A percentile compares a stretch with the other conserved stretches of the same genome.
These are phyloP conservation scores for Solanum paucissectum DNA, from an alignment of 257 asterid species.

Conservation along the genomic window DNA sequence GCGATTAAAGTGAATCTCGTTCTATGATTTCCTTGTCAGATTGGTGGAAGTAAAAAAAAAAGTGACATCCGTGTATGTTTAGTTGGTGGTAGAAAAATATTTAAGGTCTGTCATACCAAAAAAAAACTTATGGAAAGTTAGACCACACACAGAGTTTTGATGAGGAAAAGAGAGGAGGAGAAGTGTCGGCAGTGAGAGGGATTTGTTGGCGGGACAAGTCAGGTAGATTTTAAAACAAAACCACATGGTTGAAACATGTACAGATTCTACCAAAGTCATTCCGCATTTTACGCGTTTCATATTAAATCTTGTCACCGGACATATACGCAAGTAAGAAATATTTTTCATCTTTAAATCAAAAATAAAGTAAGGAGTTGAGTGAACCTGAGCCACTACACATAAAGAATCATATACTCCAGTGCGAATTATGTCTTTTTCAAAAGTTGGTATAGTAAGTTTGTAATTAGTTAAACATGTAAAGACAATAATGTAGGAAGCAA, in stretches of 20 bases:
- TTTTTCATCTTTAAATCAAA: fast-evolving
- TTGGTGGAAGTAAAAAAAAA: neutral
- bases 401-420: too few relatives aligned
- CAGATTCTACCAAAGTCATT: neutral
- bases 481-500: neutral
- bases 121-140: neutral
- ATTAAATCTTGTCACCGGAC: neutral
- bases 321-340: too few relatives aligned
- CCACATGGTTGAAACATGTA: neutral
- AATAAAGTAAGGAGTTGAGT: neutral
- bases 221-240: neutral
- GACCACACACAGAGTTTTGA: neutral
- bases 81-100: neutral
- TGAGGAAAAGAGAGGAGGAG: neutral
- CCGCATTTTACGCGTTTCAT: neutral
- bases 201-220: neutral
- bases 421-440: neutral
- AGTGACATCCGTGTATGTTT: neutral
- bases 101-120: neutral
- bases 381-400: neutral
- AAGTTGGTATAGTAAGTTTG: neutral
- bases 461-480: neutral
- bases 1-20: neutral
- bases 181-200: neutral
- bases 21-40: neutral